Base-by-base conservation (phyloP, 164 flowering plant genomes). In the Berberis thunbergii region DNA sequence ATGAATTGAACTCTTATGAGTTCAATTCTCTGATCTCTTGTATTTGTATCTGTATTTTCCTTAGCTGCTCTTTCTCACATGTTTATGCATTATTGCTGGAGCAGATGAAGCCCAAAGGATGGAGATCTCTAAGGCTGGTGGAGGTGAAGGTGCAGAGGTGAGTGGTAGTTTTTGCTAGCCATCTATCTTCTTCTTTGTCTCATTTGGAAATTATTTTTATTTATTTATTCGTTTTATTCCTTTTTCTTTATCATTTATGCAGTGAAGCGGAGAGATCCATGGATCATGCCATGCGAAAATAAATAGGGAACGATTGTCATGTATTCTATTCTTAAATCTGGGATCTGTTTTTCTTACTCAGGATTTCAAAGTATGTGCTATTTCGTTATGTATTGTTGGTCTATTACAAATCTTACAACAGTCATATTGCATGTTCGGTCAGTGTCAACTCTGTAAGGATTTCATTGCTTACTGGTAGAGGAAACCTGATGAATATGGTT, bases 111-210 rank as follows among this genome's bases (percentile, higher is more conserved):
- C 54, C 8, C 54, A 52, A 26, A 52, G n/a, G 54, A 52, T 52
- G 54, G 54, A 52, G 13, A 52, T 3, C 11, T 52, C 54, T 10
- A 52, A 52, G n/a, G 1, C 54, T 52, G 54, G 54, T 10, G 54
- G 12, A 7, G 54, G 54, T 11, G 54, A 52, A 52, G 54, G n/a
- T 52, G 54, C 54, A 52, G 54, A 52, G 54, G 54, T 52, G 10
- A 52, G 54, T 52, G 3, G 1, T 10, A 10, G 10, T 4, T 52
- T 52, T 52, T 11, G 3, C n/a, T 7, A 10, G 54, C 54, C n/a
- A 4, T 52, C 11, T 52, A 4, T 52, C 11, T 7, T 3, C 4
- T 52, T 1, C n/a, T 1, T 52, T 52, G 54, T 52, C n/a, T 7
- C 3, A 0, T 52, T 52, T 7, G 1, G 13, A 4, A 3, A 4